Percentiles rank a stretch among this genome's conserved stretches.
Conservation (phyloP, 352 stramenopile species). For the Pelagophyceae sp. region DNA sequence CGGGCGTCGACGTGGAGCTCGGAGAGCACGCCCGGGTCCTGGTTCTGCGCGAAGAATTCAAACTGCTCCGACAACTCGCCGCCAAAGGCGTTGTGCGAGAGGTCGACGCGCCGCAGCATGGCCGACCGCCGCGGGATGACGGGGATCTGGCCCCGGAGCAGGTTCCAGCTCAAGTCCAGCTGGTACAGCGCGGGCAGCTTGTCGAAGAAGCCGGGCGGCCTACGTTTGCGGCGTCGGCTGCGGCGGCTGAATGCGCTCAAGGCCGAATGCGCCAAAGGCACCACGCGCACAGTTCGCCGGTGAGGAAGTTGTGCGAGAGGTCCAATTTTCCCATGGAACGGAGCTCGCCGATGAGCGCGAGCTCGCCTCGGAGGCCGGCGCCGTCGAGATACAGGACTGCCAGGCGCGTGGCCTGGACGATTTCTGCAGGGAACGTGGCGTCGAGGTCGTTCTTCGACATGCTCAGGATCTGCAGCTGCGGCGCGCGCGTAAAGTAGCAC, state of each 20-base stretch:
- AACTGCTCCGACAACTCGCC: not conserved
- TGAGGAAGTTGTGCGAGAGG: not conserved
- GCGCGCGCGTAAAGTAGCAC: not conserved
- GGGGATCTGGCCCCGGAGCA: not conserved
- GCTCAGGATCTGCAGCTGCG: not conserved
- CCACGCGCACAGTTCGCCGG: not conserved
- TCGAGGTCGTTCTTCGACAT: not conserved
- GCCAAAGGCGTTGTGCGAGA: not conserved
- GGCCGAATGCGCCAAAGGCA: too few relatives aligned
- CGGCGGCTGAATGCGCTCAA: too few relatives aligned
- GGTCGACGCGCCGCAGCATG: not conserved
- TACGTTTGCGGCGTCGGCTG: too few relatives aligned
- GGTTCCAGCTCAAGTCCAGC: constrained; percentile 1
- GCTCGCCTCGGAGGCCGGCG: not conserved
- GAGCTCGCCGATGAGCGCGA: not conserved
- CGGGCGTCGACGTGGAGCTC: not conserved
- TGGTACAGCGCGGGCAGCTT: not conserved
- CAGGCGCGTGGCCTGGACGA: not conserved
- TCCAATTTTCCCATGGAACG: not conserved
- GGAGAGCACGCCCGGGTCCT: not conserved
- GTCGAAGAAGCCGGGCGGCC: too few relatives aligned
- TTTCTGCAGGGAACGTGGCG: not conserved
- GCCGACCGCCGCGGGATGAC: not conserved
- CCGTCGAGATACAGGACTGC: not conserved
- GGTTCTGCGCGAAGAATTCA: not conserved